Evolutionary conservation across 1,284 basidiomycete genomes (phyloP).

Genomic region (Trametes polyzona): DNA sequence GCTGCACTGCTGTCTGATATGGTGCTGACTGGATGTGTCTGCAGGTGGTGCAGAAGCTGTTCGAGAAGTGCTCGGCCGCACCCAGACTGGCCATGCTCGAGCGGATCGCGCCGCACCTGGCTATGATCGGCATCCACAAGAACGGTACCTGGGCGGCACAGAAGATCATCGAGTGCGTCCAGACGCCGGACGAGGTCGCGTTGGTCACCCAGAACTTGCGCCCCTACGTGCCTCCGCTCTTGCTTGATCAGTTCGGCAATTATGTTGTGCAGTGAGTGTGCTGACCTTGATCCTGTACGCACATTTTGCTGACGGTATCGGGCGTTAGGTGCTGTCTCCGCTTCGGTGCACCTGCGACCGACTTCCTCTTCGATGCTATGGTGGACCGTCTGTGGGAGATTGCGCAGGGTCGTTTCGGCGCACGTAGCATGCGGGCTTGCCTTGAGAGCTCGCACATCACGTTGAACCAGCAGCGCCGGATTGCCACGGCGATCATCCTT

Average conservation of each 20-base stretch:
- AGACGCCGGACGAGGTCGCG: conserved; percentile 85
- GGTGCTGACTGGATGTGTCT: conserved; percentile 11
- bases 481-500: conserved; percentile 92
- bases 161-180: conserved; percentile 97
- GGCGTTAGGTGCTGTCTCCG: conserved; percentile 86
- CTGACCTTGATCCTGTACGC: not conserved
- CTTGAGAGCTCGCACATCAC: conserved; percentile 89
- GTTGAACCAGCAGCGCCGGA: conserved; percentile 89
- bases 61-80: conserved; percentile 83
- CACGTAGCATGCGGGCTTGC: conserved; percentile 96
- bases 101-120: conserved; percentile 91
- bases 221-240: conserved; percentile 91
- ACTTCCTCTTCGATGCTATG: conserved; percentile 98
- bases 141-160: conserved; percentile 99
- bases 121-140: conserved; percentile 98
- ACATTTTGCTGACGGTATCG: conserved; percentile 17
- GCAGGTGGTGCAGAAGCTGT: conserved; percentile 94
- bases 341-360: conserved; percentile 87
- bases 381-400: conserved; percentile 98
- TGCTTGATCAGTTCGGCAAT: conserved; percentile 97
- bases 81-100: conserved; percentile 92
- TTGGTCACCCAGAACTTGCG: conserved; percentile 87
- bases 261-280: conserved; percentile 90
- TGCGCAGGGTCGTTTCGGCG: conserved; percentile 95
- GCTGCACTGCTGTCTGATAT: conserved; percentile 1